Evolutionary conservation across 2,329 filamentous ascomycete genomes (phyloP), one percentile per base, ranked within the genome.

Genomic region (Fonsecaea monophora): DNA sequence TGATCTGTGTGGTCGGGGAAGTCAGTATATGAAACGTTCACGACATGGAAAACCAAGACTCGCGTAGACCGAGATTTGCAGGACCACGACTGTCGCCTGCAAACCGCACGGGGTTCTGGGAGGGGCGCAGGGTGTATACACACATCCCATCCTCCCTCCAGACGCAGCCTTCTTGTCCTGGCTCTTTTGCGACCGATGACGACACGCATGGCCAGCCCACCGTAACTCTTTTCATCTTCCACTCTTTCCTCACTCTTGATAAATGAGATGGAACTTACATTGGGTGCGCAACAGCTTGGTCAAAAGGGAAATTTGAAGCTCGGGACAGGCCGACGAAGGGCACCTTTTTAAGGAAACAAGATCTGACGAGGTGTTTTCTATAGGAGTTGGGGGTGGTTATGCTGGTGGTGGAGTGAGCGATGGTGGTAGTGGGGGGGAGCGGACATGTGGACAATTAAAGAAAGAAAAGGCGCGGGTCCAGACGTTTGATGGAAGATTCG

Each of bases 401-500:
- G 25, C 12, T 18, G 12, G 25, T 34, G 8, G 34, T 25, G 18
- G 13, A 21, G 40, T 6, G 56, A n/a, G 35, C 18, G 30, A n/a
- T 18, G 30, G 30, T 35, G 53, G 25, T 58, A 12, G 10, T 42
- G 8, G 15, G 57, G 38, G 40, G 30, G 18, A 21, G 42, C 25
- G 57, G 12, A 21, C 57, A 45, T 60, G 45, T 34, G 42, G 45
- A 48, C 5, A 10, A 38, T 61, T 61, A 61, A 61, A 30, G 59
- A 53, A 61, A 53, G 59, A 60, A 50, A 32, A 61, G n/a, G 42
- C 59, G 59, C 50, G 48, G 59, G 45, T 61, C 45, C 59, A 61
- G 59, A 34, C 38, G 32, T 25, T 21, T 54, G 59, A 61, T 53
- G 59, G 45, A 25, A 35, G 59, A 40, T 54, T 35, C 37, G 59